These are phyloP conservation scores for Beauveria caledonica DNA, from an alignment of 2,329 filamentous ascomycete genomes.

Conservation along the genomic window DNA sequence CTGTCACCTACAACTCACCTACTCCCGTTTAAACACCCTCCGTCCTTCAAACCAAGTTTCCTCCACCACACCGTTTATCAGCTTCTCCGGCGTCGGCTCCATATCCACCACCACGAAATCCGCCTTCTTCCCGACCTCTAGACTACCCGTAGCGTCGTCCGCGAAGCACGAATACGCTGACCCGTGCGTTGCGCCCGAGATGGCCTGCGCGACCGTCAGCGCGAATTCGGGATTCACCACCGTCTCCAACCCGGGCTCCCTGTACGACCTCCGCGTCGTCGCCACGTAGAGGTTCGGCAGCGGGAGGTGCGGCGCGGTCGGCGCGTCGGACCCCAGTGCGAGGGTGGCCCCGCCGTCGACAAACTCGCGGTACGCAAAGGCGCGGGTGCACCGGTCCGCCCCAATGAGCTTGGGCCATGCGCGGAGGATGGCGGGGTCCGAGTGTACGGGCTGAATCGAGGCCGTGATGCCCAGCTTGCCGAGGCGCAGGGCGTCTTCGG, in stretches of 20 bases:
- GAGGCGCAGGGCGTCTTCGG: slow-evolving; percentile 46
- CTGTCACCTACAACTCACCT: neutral
- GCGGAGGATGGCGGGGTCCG: slow-evolving; percentile 46
- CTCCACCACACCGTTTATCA: slow-evolving; percentile 36
- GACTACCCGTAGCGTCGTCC: slow-evolving; percentile 43
- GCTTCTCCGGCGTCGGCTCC: slow-evolving; percentile 36
- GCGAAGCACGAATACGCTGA: slow-evolving; percentile 52
- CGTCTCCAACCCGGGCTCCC: slow-evolving; percentile 34
- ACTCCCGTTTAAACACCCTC: slow-evolving; percentile 25
- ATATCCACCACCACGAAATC: slow-evolving; percentile 49
- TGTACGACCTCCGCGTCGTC: slow-evolving; percentile 46
- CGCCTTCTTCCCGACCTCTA: slow-evolving; percentile 44
- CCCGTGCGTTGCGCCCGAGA: slow-evolving; percentile 46
- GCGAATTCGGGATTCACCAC: slow-evolving; percentile 45
- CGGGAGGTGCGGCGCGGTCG: slow-evolving; percentile 44
- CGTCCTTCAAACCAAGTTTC: slow-evolving; percentile 48
- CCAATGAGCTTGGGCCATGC: slow-evolving; percentile 50
- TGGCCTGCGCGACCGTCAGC: slow-evolving; percentile 43
- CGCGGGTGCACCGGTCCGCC: slow-evolving; percentile 39
- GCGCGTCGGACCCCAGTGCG: slow-evolving; percentile 46
- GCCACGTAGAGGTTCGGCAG: slow-evolving; percentile 46
- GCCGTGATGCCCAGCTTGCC: slow-evolving; percentile 48
- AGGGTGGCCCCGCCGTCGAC: slow-evolving; percentile 40
- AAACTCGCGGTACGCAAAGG: slow-evolving; percentile 54
- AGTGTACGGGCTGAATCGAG: slow-evolving; percentile 47